These are phyloP conservation scores for Penicillium antarcticum DNA, from an alignment of 495 filamentous ascomycete species.

Conservation along the genomic window DNA sequence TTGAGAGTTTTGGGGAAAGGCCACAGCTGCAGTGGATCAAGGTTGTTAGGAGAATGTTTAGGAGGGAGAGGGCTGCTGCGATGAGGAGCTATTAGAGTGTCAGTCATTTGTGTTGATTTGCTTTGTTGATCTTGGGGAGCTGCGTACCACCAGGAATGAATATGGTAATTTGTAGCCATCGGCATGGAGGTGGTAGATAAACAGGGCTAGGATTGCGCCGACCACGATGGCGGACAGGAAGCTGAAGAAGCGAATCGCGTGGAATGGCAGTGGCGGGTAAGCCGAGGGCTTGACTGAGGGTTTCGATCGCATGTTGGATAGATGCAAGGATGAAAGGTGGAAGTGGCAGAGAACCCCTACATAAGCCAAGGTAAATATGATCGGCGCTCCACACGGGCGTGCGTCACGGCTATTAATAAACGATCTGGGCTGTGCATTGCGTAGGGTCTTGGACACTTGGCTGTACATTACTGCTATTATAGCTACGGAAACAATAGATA, in stretches of 20 bases:
- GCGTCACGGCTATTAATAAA: slow-evolving; percentile 28
- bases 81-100: slow-evolving; percentile 46
- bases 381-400: slow-evolving; percentile 24
- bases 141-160: slow-evolving; percentile 61
- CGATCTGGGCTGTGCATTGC: slow-evolving; percentile 4
- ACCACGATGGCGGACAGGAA: slow-evolving; percentile 56
- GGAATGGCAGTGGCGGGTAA: slow-evolving; percentile 58
- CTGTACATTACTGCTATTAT: too few relatives aligned
- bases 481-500: too few relatives aligned
- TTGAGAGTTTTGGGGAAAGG: slow-evolving; percentile 54
- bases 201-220: slow-evolving; percentile 56
- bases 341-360: neutral
- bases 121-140: neutral
- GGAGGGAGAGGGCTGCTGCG: slow-evolving; percentile 52
- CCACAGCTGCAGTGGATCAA: slow-evolving; percentile 54
- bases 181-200: slow-evolving; percentile 56
- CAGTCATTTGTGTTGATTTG: neutral
- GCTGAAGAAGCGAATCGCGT: slow-evolving; percentile 48
- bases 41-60: slow-evolving; percentile 51
- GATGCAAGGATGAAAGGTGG: slow-evolving; percentile 2
- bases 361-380: slow-evolving; percentile 15
- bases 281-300: slow-evolving; percentile 47
- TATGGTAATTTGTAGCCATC: slow-evolving; percentile 56
- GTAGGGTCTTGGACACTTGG: neutral
- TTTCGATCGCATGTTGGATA: slow-evolving; percentile 29